These are phyloP conservation scores for Hypocrella siamensis DNA, from an alignment of 2,329 filamentous ascomycete genomes.

Conservation along the genomic window DNA sequence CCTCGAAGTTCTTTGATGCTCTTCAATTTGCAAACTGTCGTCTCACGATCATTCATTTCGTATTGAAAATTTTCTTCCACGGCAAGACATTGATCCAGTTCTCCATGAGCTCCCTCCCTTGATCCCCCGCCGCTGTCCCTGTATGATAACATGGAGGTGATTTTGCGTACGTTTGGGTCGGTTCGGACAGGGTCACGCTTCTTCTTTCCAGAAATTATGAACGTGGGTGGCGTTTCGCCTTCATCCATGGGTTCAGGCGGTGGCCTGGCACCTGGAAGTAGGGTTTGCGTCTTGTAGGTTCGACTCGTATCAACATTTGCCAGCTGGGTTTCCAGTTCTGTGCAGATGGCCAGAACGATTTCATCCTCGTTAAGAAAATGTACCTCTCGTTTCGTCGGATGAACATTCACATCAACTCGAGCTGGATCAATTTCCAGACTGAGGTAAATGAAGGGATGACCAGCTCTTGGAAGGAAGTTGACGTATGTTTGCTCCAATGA, in stretches of 20 bases:
- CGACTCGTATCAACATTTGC: constrained; percentile 84
- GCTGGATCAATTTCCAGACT: constrained; percentile 85
- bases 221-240: constrained; percentile 14
- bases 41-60: constrained; percentile 50
- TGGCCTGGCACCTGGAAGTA: constrained; percentile 51
- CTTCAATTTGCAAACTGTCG: constrained; percentile 56
- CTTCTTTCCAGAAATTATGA: constrained; percentile 21
- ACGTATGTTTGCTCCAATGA: constrained; percentile 83
- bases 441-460: constrained; percentile 86
- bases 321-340: constrained; percentile 60
- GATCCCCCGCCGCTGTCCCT: constrained; percentile 21
- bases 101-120: constrained; percentile 3
- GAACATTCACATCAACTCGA: constrained; percentile 90
- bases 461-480: constrained; percentile 77
- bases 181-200: constrained; percentile 66
- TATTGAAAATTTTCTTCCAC: constrained; percentile 47
- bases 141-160: constrained; percentile 79
- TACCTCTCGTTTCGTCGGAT: constrained; percentile 92
- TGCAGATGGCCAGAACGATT: constrained; percentile 75
- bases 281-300: constrained; percentile 84
- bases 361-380: constrained; percentile 97
- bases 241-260: constrained; percentile 12
- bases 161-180: constrained; percentile 78
- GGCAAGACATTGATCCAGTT: constrained; percentile 12
- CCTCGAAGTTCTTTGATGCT: constrained; percentile 76